A percentile compares a stretch with the other conserved stretches of the same genome.
Conservation (phyloP, 352 stramenopile genomes). For the Phytophthora pseudosyringae region DNA sequence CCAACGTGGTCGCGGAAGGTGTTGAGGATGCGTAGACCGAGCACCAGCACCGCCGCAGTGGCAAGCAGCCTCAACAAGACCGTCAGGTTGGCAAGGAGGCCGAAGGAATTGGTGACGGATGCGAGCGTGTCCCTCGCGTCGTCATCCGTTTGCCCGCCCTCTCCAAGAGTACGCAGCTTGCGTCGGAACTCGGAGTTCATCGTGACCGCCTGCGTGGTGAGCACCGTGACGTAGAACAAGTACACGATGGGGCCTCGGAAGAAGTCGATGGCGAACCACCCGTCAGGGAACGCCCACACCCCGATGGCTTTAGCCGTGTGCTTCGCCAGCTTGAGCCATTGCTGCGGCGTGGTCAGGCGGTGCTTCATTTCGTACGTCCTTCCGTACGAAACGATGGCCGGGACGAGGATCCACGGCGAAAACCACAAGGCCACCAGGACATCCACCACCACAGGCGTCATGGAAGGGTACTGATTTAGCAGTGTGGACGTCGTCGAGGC, state of each 20-base stretch:
- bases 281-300: constrained; percentile 45
- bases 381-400: constrained; percentile 21
- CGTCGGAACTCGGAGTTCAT: constrained; percentile 43
- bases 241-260: constrained; percentile 24
- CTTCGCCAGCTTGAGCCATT: constrained; percentile 28
- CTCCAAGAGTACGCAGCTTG: constrained; percentile 46
- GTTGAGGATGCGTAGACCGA: constrained; percentile 51
- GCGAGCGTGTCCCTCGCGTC: constrained; percentile 20
- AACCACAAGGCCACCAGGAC: constrained; percentile 31
- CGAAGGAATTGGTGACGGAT: constrained; percentile 34
- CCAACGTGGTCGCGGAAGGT: constrained; percentile 62
- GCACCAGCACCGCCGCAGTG: constrained; percentile 37
- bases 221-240: constrained; percentile 53
- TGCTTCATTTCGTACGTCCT: constrained; percentile 22
- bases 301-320: constrained; percentile 24
- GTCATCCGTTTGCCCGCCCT: constrained; percentile 32
- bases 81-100: constrained; percentile 39
- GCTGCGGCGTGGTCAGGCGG: not conserved
- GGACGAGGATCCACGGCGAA: constrained; percentile 31
- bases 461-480: constrained; percentile 29
- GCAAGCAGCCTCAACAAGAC: constrained; percentile 44
- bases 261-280: constrained; percentile 44
- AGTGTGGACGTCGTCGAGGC: constrained; percentile 34
- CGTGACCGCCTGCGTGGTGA: constrained; percentile 48
- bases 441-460: constrained; percentile 24